phyloP scores from a whole-genome alignment of 2,329 filamentous ascomycete genomes.

The Penicillium verrucosum region DNA sequence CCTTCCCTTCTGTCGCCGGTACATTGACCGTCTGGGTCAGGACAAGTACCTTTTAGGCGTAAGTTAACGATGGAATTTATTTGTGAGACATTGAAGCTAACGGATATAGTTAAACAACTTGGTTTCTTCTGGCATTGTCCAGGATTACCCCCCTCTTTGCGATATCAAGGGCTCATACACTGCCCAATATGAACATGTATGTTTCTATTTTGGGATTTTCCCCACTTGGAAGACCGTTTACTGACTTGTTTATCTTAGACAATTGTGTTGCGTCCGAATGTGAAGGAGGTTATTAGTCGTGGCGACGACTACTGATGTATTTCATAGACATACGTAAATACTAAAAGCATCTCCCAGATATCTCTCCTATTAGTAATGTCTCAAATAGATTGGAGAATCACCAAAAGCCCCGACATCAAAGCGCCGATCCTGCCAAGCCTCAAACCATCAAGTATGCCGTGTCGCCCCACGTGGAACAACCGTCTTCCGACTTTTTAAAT shows the following conservation, averaged over 20 bases:
- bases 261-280: constrained; percentile 70
- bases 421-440: constrained; percentile 18
- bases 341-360: constrained; percentile 2
- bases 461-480: constrained; percentile 40
- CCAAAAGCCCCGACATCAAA: not conserved
- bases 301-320: constrained; percentile 72
- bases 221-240: constrained; percentile 8
- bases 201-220: constrained; percentile 36
- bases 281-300: constrained; percentile 83
- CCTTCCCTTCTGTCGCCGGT: constrained; percentile 83
- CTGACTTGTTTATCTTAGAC: constrained; percentile 50
- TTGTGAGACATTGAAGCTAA: constrained; percentile 24
- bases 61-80: constrained; percentile 35
- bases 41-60: constrained; percentile 91
- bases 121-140: constrained; percentile 77
- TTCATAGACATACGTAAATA: constrained; percentile 6
- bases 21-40: constrained; percentile 87
- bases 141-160: constrained; percentile 83
- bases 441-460: constrained; percentile 17
- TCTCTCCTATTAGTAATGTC: constrained; percentile 2
- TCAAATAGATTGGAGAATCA: not conserved
- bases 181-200: constrained; percentile 90
- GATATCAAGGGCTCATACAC: constrained; percentile 95
- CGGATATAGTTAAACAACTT: constrained; percentile 71
- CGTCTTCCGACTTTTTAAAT: constrained; percentile 25